Base-by-base conservation (phyloP, 495 filamentous ascomycete genomes). In the Daldinia grandis region DNA sequence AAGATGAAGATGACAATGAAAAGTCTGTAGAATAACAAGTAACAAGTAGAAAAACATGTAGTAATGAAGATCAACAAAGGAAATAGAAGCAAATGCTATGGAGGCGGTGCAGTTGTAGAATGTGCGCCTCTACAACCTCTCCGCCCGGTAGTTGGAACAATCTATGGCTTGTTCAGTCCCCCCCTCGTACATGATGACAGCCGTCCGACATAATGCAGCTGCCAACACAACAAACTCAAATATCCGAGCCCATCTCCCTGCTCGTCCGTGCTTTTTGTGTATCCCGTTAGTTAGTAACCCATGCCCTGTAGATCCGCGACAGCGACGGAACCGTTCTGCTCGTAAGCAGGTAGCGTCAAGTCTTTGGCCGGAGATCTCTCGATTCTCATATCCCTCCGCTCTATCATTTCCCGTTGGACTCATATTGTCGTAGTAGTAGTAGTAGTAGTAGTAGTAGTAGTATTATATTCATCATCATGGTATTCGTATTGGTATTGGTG, bases 251-350 rank as follows among this genome's bases (percentile, higher is more conserved):
- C 19, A 37, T 31, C 38, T n/a, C 28, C 59, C 53, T 2, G 54
- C 62, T 64, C 19, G 17, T 50, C 58, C 6, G 35, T 44, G 68
- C 38, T 66, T 71, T 71, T 71, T 71, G 49, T 71, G 68, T 71
- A 71, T 71, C 62, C 68, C 68, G 33, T 69, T 69, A 53, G 27
- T 56, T 54, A 55, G 56, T 55, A 67, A 62, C 58, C 65, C 63
- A 15, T 58, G 53, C 15, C 37, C 59, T 24, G 58, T 57, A 25
- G 58, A 55, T 24, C 59, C 66, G 55, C 44, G 28, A 40, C 33
- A 15, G 35, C 28, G 60, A 58, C 53, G 50, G 51, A 24, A 49
- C 62, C 68, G 53, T 66, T 50, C 28, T 40, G 27, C 61, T 64
- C 67, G 55, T 65, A 31, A n/a, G 53, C 53, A 56, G 24, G 53